These are phyloP conservation scores for Elongisporangium undulatum DNA, from an alignment of 352 stramenopile genomes.

Conservation along the genomic window DNA sequence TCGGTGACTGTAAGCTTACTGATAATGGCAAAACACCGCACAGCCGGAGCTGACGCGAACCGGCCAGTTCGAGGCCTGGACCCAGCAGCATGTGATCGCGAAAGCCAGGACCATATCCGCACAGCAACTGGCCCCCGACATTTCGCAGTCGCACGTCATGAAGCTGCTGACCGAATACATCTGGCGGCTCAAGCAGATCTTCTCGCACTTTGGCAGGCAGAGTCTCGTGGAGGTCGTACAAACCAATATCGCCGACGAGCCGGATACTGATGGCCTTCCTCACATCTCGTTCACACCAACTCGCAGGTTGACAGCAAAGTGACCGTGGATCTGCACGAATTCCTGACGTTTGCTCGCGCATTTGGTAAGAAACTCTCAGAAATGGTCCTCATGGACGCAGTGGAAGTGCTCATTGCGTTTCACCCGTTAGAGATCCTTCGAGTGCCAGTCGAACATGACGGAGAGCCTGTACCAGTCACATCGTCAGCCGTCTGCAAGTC, in stretches of 20 bases:
- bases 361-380: slow-evolving; percentile 40
- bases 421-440: slow-evolving; percentile 41
- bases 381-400: not conserved
- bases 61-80: not conserved
- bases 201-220: slow-evolving; percentile 66
- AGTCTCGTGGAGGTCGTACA: slow-evolving; percentile 49
- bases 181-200: slow-evolving; percentile 75
- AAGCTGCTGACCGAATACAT: slow-evolving; percentile 63
- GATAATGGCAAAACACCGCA: not conserved
- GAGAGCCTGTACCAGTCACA: slow-evolving; percentile 39
- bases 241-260: too few species aligned
- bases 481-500: slow-evolving; percentile 17
- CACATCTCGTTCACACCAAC: not conserved
- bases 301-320: slow-evolving; percentile 42
- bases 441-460: slow-evolving; percentile 36
- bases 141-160: slow-evolving; percentile 64
- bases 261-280: not conserved
- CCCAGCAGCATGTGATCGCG: slow-evolving; percentile 46
- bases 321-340: slow-evolving; percentile 54
- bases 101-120: slow-evolving; percentile 48
- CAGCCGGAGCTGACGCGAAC: not conserved
- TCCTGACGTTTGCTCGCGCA: slow-evolving; percentile 58
- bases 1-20: not conserved
- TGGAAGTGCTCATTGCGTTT: not conserved
- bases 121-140: slow-evolving; percentile 60